Conservation (phyloP, 148 eudicot species). For the Arctostaphylos glauca region DNA sequence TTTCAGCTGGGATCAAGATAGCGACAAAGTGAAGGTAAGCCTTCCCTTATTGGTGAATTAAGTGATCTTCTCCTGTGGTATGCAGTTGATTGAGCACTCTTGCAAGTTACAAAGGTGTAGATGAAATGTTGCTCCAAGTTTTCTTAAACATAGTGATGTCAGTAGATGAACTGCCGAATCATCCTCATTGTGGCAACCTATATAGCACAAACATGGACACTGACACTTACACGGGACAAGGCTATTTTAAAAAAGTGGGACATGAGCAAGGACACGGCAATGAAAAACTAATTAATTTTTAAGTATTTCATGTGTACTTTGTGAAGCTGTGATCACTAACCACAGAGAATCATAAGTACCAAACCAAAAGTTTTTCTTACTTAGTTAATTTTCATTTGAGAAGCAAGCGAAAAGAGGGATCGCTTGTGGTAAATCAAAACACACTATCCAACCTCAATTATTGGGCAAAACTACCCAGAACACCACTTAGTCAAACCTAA, state of each 20-base stretch:
- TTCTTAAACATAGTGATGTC: not conserved
- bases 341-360: no score
- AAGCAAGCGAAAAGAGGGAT: no score
- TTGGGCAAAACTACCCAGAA: not conserved
- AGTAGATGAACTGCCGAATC: not conserved
- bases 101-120: not conserved
- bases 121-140: not conserved
- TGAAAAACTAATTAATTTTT: no score
- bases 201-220: no score
- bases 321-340: no score
- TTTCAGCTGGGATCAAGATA: conserved; percentile 98
- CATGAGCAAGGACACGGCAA: no score
- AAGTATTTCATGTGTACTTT: no score
- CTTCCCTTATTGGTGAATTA: not conserved
- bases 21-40: conserved; percentile 76
- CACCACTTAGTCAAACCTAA: not conserved
- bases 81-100: not conserved
- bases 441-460: not conserved
- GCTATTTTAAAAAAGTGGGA: no score
- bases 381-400: no score
- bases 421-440: not conserved
- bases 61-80: not conserved
- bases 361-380: no score
- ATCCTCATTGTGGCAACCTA: not conserved
- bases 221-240: no score